A percentile compares a stretch with the other conserved stretches of the same genome.
Evolutionary conservation across 495 filamentous ascomycete genomes (phyloP).

Genomic region (Mytilinidion resinicola): DNA sequence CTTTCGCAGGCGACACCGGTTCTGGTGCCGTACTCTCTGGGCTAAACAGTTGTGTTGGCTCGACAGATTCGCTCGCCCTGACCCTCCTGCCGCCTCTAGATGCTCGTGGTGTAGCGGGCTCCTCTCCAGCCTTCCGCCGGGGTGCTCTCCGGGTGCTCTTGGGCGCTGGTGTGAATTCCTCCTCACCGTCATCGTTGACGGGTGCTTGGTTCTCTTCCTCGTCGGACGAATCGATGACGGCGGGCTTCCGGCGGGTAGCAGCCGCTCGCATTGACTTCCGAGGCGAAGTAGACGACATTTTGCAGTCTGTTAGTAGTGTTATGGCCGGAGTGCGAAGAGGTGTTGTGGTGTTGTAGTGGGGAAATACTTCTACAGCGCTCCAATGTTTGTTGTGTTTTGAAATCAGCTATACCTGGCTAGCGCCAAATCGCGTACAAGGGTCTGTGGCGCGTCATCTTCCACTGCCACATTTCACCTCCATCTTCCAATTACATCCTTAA

Average conservation of each 20-base stretch:
- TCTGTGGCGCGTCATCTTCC: too few species aligned
- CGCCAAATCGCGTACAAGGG: too few species aligned
- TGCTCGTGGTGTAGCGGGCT: conserved; percentile 28
- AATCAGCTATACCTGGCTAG: too few species aligned
- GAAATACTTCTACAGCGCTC: too few species aligned
- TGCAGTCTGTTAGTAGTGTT: not conserved
- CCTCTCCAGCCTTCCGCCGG: conserved; percentile 52
- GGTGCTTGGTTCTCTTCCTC: conserved; percentile 57
- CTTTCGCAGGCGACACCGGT: conserved; percentile 59
- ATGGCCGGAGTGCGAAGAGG: too few species aligned
- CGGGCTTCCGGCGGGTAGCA: conserved; percentile 28
- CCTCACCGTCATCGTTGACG: conserved; percentile 48
- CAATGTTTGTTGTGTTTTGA: too few species aligned
- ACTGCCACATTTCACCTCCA: too few species aligned
- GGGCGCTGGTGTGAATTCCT: conserved; percentile 76
- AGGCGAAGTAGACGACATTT: conserved; percentile 20
- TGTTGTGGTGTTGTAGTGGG: too few species aligned
- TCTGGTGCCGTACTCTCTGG: conserved; percentile 49
- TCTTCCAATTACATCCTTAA: too few species aligned
- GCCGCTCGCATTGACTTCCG: conserved; percentile 23
- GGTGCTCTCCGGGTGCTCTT: conserved; percentile 44
- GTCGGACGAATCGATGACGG: conserved; percentile 68
- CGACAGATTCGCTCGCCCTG: conserved; percentile 45
- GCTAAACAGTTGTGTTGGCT: conserved; percentile 55
- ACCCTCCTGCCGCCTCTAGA: conserved; percentile 28